Base-by-base conservation (phyloP, 805 yeast species). In the Sungouiozyma ichnusensis region DNA sequence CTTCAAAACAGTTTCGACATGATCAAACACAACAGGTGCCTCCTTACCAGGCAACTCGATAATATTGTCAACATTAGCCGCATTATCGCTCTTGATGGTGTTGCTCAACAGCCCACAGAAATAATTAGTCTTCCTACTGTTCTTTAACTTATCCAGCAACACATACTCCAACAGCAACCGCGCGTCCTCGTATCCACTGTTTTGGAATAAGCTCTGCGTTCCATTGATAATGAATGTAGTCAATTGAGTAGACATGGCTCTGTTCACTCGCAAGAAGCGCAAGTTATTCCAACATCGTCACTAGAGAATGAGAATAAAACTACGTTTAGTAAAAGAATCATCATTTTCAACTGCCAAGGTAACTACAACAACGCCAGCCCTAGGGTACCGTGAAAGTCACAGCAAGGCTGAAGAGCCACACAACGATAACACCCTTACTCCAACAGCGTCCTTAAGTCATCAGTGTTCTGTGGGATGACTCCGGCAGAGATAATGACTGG, bases 61-160 rank as follows among this genome's bases (percentile, higher is more conserved):
- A 14, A 57, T 49, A 37, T 52, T 48, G 2, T 53, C 54, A 4
- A 58, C 47, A 9, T 43, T 43, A 36, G 48, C 51, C 4, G 49
- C 40, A 37, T 55, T 54, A 8, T 37, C 39, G 3, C 53, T 42
- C 11, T 35, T 32, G 16, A 39, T 35, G 27, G 52, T 47, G 36
- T 53, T 58, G 7, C 50, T 50, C 31, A 54, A 34, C 35, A 44
- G 51, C 33, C 53, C 47, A 40, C 50, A 49, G 16, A 51, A 43
- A 52, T 53, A 60, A 43, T 60, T 63, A 1, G 64, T 60, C 49
- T 57, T 60, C 20, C 64, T 54, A 19, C 39, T 41, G 35, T 50
- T 48, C 38, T 51, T 55, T 35, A 50, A 49, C 42, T 60, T 60
- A 27, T 52, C 52, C 37, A 56, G 39, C 29, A 58, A 36, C 11